Evolutionary conservation across 208 protist species (phyloP).

Genomic region (Phytomonas francai): DNA sequence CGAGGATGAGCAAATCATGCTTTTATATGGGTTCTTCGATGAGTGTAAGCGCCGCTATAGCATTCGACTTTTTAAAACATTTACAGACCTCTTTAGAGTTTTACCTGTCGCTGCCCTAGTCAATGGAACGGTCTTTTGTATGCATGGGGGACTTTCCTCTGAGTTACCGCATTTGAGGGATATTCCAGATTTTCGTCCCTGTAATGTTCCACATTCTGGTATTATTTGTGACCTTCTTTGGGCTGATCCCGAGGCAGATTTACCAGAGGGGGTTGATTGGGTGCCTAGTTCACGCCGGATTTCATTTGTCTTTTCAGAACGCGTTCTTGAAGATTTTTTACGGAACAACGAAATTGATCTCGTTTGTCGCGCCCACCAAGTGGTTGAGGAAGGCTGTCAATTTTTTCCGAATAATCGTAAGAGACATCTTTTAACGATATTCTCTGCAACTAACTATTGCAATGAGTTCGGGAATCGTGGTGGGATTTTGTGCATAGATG

Average conservation of each 20-base stretch:
- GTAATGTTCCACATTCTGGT: constrained; percentile 96
- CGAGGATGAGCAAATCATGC: constrained; percentile 97
- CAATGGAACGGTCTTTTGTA: constrained; percentile 89
- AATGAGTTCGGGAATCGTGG: constrained; percentile 99
- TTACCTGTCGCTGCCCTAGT: constrained; percentile 92
- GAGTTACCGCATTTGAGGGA: constrained; percentile 90
- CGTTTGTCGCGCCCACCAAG: constrained; percentile 97
- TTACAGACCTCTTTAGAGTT: constrained; percentile 61
- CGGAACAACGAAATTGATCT: constrained; percentile 96
- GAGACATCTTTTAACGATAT: constrained; percentile 97
- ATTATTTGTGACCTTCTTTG: constrained; percentile 97
- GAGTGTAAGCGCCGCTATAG: constrained; percentile 91
- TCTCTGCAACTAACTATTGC: constrained; percentile 99
- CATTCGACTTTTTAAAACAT: constrained; percentile 40
- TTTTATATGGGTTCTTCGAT: constrained; percentile 99
- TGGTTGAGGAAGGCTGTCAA: constrained; percentile 96
- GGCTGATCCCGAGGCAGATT: constrained; percentile 91
- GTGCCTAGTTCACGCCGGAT: constrained; percentile 81
- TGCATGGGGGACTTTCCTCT: constrained; percentile 95
- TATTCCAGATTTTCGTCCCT: constrained; percentile 95
- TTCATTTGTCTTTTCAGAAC: constrained; percentile 96
- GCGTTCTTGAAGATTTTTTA: constrained; percentile 95
- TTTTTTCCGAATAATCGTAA: constrained; percentile 96
- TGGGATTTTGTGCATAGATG: constrained; percentile 97
- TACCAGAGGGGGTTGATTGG: constrained; percentile 92